Evolutionary conservation across 208 protist species (phyloP), one percentile per base, ranked within the genome.

Genomic region (Leishmania gerbilli): DNA sequence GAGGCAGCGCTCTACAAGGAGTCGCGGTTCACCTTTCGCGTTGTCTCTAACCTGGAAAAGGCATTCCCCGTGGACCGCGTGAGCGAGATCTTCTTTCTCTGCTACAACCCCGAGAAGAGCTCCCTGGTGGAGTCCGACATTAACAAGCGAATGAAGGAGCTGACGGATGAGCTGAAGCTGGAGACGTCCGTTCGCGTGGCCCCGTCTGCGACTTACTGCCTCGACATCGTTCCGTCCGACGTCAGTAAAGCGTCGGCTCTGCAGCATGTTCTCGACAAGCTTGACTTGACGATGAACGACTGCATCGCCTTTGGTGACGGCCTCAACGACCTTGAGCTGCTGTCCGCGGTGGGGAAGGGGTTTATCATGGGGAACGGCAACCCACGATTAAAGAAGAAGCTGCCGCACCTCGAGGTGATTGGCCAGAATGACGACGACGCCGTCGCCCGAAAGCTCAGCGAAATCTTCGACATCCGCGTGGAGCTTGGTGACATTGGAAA

Each of bases 251-350:
- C 85, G 1, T 77, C 89, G 19, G 90, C 87, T n/a, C 79, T 96
- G 9, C 37, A 88, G 76, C 83, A 90, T 51, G 87, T 96, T 40
- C 82, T 89, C 5, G 87, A 84, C 34, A 71, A 90, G 64, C 79
- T 95, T 15, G 78, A 87, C 40, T 71, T 93, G 65, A 87, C 71
- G n/a, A 82, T 88, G 76, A 37, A 74, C 2, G 90, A 96, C 78
- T 91, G 84, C 76, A 89, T 95, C 77, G 89, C 90, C 15, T 94
- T 96, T 81, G 93, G 93, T 40, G 89, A 96, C 62, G 88, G 90
- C 27, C 68, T 95, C 76, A 96, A 95, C 77, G 93, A 96, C 68
- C 79, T 80, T 58, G 88, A 93, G 76, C 91, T 96, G 84, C 84
- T 96, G 24, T 56, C 72, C 27, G 82, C 65, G 0, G 91, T 90